These are phyloP conservation scores for Globisporangium ultimum DNA, from an alignment of 352 stramenopile species.

Conservation along the genomic window DNA sequence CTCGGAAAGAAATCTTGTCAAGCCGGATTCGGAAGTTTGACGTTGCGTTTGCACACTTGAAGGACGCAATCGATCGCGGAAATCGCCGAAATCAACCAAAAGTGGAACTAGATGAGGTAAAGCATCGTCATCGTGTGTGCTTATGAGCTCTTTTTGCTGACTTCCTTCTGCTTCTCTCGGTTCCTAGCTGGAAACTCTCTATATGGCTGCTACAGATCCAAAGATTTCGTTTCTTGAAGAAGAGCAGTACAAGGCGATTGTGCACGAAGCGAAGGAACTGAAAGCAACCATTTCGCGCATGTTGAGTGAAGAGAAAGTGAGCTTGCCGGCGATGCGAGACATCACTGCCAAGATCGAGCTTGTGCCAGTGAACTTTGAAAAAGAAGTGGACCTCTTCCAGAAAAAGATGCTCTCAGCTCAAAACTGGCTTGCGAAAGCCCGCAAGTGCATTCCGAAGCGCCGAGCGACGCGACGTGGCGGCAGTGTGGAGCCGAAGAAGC, in stretches of 20 bases:
- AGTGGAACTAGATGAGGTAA: conserved; percentile 49
- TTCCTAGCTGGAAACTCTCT: conserved; percentile 41
- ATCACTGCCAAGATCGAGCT: conserved; percentile 77
- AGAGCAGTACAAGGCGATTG: conserved; percentile 31
- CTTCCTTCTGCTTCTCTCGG: not conserved
- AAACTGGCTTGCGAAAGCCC: conserved; percentile 80
- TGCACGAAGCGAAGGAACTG: conserved; percentile 63
- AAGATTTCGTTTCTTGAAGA: conserved; percentile 66
- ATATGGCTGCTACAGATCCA: conserved; percentile 34
- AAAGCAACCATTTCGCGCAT: conserved; percentile 63
- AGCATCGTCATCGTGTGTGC: not conserved
- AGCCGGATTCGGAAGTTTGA: conserved; percentile 51
- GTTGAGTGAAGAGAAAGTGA: conserved; percentile 79
- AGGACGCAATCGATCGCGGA: conserved; percentile 60
- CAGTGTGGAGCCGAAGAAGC: conserved; percentile 63
- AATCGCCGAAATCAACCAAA: conserved; percentile 67
- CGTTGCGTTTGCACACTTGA: conserved; percentile 51
- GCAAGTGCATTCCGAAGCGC: conserved; percentile 84
- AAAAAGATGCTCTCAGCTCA: conserved; percentile 83
- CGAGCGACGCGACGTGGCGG: conserved; percentile 52
- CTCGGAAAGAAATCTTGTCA: conserved; percentile 33
- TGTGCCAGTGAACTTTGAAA: conserved; percentile 85
- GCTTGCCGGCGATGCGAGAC: conserved; percentile 73
- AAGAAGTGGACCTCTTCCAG: conserved; percentile 76
- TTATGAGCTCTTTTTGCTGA: not conserved